Base-by-base conservation (phyloP, 2,329 filamentous ascomycete species). In the Ophiostoma himal-ulmi region DNA sequence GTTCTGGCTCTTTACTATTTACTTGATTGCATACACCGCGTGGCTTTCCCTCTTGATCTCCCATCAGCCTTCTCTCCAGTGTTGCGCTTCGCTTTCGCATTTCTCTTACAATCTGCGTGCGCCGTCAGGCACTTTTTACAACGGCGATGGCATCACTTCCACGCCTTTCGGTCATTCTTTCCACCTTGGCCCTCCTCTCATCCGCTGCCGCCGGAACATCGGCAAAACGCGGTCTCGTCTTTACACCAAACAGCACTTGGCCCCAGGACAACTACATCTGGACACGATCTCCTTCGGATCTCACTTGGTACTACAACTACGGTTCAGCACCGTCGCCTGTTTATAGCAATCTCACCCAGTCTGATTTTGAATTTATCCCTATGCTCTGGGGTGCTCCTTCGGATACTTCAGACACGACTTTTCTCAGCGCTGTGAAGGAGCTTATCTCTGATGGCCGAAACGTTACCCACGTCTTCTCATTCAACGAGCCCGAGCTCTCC, bases 221-320 rank as follows among this genome's bases (percentile, higher is more conserved):
- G 6, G 75, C 82, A 20, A 94, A 94, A 79, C 90, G 92, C 74
- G 91, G 91, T 37, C 88, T 95, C 69, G 85, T 88, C 76, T 91
- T 89, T 78, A 85, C 91, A 22, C 84, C 86, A 7, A 85, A 87
- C 71, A 73, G 79, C 5, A 77, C 84, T 0, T 80, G 83, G 70
- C 83, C 86, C 0, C 71, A 81, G 20, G 91, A 94, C 79, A 87
- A 92, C 79, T 77, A 83, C 66, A 82, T 90, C 75, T 94, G 91
- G 89, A 80, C 83, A 13, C 78, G 82, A 62, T 69, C 81, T 6
- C 83, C 82, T 52, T 86, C 85, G 22, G 85, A 88, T 60, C 79
- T 94, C 70, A 90, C 88, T 3, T 95, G 92, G 92, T 95, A 95
- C 82, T 95, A 94, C 84, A 94, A 94, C 81, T 95, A 94, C 79